Evolutionary conservation across 495 filamentous ascomycete species (phyloP).

Genomic region (Lasiosphaeria ovina): DNA sequence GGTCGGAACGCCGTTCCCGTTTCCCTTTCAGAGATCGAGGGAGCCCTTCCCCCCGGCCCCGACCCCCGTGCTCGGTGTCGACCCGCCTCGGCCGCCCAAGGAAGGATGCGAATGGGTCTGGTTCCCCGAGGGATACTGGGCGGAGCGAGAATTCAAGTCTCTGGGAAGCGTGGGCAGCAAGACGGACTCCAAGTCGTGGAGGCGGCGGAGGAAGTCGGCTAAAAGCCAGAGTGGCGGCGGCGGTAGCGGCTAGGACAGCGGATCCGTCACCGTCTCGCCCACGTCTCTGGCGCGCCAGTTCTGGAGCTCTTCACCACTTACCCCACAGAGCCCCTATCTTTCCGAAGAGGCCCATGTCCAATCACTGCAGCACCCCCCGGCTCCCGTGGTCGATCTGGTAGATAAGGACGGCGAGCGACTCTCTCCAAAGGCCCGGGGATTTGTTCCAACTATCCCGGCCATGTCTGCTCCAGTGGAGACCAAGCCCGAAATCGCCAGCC

Average conservation of each 20-base stretch:
- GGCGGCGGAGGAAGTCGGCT: slow-evolving; percentile 34
- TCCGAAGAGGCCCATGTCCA: slow-evolving; percentile 39
- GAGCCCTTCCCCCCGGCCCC: slow-evolving; percentile 2
- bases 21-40: not conserved
- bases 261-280: slow-evolving; percentile 20
- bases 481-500: not conserved
- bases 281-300: slow-evolving; percentile 8
- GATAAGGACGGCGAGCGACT: slow-evolving; percentile 21
- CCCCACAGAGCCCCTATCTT: slow-evolving; percentile 29
- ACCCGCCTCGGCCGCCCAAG: slow-evolving; percentile 50
- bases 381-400: not conserved
- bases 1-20: not conserved
- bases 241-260: slow-evolving; percentile 18
- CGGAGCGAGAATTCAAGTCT: slow-evolving; percentile 43
- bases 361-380: slow-evolving; percentile 27
- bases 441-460: not conserved
- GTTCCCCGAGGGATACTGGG: slow-evolving; percentile 56
- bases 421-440: slow-evolving; percentile 12
- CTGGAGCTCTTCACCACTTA: not conserved
- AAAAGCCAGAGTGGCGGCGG: slow-evolving; percentile 34
- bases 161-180: not conserved
- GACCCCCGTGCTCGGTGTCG: slow-evolving; percentile 19
- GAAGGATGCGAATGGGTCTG: slow-evolving; percentile 55
- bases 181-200: slow-evolving; percentile 31
- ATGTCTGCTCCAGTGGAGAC: not conserved